Conservation (phyloP, 2,329 filamentous ascomycete species). For the Aureobasidium musti region DNA sequence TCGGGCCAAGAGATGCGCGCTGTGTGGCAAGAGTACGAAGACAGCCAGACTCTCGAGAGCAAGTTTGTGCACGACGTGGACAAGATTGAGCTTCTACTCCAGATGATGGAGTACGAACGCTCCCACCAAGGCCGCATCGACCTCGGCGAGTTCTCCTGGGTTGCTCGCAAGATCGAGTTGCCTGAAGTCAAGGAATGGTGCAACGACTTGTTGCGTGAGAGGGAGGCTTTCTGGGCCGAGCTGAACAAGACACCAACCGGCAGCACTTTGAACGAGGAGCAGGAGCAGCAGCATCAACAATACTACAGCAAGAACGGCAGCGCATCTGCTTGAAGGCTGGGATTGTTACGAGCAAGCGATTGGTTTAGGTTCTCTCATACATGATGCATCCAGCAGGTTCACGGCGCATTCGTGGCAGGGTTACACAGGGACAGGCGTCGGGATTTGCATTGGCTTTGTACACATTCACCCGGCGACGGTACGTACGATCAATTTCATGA, state of each 20-base stretch:
- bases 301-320: slow-evolving; percentile 38
- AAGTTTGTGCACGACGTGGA: slow-evolving; percentile 95
- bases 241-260: slow-evolving; percentile 37
- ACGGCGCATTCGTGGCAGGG: slow-evolving; percentile 19
- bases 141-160: slow-evolving; percentile 82
- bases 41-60: slow-evolving; percentile 77
- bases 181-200: slow-evolving; percentile 82
- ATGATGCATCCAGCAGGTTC: slow-evolving; percentile 10
- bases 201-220: slow-evolving; percentile 71
- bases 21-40: slow-evolving; percentile 96
- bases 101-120: slow-evolving; percentile 97
- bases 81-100: slow-evolving; percentile 90
- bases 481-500: slow-evolving; percentile 20
- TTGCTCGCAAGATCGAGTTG: slow-evolving; percentile 70
- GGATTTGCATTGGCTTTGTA: slow-evolving; percentile 18
- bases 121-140: slow-evolving; percentile 66
- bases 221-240: slow-evolving; percentile 68
- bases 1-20: slow-evolving; percentile 70
- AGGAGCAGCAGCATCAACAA: slow-evolving; percentile 40
- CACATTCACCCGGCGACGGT: slow-evolving; percentile 20
- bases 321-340: neutral
- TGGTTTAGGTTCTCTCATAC: neutral
- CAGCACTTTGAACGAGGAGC: slow-evolving; percentile 35
- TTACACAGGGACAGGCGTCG: slow-evolving; percentile 13
- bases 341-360: neutral